Percentiles rank a stretch among this genome's conserved stretches.
Conservation (phyloP, 352 stramenopile species). For the Globisporangium barbulae region DNA sequence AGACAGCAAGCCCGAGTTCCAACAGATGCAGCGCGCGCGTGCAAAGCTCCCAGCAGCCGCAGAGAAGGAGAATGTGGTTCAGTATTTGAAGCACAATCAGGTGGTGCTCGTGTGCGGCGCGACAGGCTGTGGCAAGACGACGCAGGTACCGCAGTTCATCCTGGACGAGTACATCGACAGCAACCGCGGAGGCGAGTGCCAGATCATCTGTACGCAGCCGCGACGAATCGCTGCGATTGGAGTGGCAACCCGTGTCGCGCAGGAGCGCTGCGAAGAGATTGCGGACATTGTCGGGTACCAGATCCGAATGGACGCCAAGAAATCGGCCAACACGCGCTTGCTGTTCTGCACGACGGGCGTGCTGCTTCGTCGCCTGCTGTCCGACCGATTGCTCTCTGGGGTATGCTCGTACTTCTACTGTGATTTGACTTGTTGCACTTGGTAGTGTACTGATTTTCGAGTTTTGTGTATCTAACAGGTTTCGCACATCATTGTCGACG, state of each 20-base stretch:
- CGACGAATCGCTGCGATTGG: slow-evolving; percentile 95
- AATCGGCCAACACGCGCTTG: slow-evolving; percentile 85
- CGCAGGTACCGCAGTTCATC: slow-evolving; percentile 97
- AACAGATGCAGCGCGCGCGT: slow-evolving; percentile 54
- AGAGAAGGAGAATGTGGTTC: slow-evolving; percentile 54
- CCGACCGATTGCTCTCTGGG: slow-evolving; percentile 80
- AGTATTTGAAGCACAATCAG: slow-evolving; percentile 62
- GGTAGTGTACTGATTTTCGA: not conserved
- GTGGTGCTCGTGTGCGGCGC: slow-evolving; percentile 95
- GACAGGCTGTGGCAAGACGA: slow-evolving; percentile 95
- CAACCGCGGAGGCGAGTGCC: slow-evolving; percentile 81
- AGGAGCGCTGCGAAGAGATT: slow-evolving; percentile 91
- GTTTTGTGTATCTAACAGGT: slow-evolving; percentile 34
- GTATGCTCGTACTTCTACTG: slow-evolving; percentile 30
- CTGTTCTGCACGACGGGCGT: slow-evolving; percentile 97
- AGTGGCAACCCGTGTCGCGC: slow-evolving; percentile 93
- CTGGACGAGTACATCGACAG: slow-evolving; percentile 91
- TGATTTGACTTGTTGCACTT: not conserved
- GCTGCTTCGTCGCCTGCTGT: slow-evolving; percentile 91
- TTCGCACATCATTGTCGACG: slow-evolving; percentile 98
- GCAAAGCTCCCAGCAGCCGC: slow-evolving; percentile 56
- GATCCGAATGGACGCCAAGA: slow-evolving; percentile 94
- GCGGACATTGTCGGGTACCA: slow-evolving; percentile 92
- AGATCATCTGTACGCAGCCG: slow-evolving; percentile 97
- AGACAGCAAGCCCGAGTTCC: slow-evolving; percentile 36